Base-by-base conservation (phyloP, 192 early-diverging fungal genomes). In the Coemansia furcata region DNA sequence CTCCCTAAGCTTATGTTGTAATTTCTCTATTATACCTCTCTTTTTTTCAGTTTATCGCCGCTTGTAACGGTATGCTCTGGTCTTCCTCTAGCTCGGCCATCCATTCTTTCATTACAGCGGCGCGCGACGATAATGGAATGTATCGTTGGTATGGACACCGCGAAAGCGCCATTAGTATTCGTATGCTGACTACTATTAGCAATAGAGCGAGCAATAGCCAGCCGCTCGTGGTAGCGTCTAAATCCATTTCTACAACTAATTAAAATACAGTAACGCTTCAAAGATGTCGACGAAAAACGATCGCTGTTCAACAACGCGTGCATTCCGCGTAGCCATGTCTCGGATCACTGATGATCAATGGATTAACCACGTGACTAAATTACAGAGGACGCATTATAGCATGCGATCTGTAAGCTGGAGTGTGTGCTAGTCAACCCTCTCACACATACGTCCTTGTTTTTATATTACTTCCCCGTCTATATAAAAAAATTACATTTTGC, bases 191-290 rank as follows among this genome's bases (percentile, higher is more conserved):
- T 3, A 49, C 30, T n/a, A 21, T 43, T 17, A 71, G 44, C 15
- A 71, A 55, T 54, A 74, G 33, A 5, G 54, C 55, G 8, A 74
- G 43, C 19, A 74, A 67, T 39, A 74, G 19, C 62, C 67, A 68
- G 38, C 62, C 73, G 55, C 73, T 60, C 44, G 57, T 37, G 57
- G 50, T 66, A 6, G 68, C 17, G n/a, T 62, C 52, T 23, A 69
- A 49, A 23, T 40, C 23, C 62, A 63, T 69, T n/a, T 40, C 4
- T 35, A 63, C 29, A 30, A 54, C 4, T 30, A 33, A 33, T 17
- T 10, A 10, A 1, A 29, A 10, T 14, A 4, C 2, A 7, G 21
- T 11, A 23, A 49, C n/a, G 0, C 23, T 26, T 26, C 23, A 21
- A n/a, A 9, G 46, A 49, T 3, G n/a, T 19, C n/a, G 46, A 11